Evolutionary conservation across 2,329 filamentous ascomycete genomes (phyloP).

Genomic region (Trichoderma sp.): DNA sequence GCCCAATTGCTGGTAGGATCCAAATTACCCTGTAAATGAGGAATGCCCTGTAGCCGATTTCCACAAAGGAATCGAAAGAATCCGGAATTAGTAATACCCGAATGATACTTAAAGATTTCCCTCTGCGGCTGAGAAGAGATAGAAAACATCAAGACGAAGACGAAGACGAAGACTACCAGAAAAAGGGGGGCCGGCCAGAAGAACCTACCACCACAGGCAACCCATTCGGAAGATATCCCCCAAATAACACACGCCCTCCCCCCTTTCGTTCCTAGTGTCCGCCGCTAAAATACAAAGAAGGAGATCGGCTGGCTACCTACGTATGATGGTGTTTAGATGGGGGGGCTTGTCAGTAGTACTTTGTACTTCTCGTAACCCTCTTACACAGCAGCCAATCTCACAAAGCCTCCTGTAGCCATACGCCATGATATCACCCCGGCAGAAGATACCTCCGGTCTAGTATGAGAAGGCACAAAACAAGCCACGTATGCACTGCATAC

Average conservation of each 20-base stretch:
- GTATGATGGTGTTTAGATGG: neutral
- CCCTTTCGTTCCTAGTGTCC: slow-evolving; percentile 1
- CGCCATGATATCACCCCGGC: neutral
- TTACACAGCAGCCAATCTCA: neutral
- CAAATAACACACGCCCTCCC: slow-evolving; percentile 7
- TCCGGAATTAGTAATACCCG: neutral
- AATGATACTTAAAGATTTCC: neutral
- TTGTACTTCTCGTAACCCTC: too few species aligned
- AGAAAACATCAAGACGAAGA: neutral
- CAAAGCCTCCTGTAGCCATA: neutral
- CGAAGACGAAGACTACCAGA: neutral
- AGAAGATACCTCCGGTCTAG: neutral
- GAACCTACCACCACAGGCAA: neutral
- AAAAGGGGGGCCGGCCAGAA: neutral
- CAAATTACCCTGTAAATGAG: neutral
- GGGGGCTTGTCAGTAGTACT: neutral
- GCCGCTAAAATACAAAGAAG: slow-evolving; percentile 2
- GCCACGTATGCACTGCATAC: too few species aligned
- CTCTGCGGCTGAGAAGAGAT: neutral
- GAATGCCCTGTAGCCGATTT: neutral
- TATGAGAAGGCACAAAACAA: too few species aligned
- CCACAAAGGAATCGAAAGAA: too few species aligned
- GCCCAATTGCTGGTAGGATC: neutral
- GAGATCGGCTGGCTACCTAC: neutral
- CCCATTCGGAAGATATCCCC: slow-evolving; percentile 21